Percentiles rank a stretch among this genome's conserved stretches.
Conservation (phyloP, 2,329 filamentous ascomycete species). For the Dactylella cylindrospora region DNA sequence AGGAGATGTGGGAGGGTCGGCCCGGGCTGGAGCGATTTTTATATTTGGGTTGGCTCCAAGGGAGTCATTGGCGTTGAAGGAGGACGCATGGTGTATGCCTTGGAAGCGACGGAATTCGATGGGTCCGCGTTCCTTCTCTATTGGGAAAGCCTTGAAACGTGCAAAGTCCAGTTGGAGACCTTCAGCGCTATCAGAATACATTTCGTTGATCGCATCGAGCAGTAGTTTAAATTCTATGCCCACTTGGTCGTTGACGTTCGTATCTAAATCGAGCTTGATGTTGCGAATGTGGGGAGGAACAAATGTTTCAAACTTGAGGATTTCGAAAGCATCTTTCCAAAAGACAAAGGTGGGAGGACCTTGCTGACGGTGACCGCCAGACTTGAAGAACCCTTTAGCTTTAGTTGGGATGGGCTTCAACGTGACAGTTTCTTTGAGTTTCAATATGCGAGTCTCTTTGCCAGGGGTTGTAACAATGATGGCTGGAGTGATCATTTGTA, state of each 20-base stretch:
- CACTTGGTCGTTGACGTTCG: constrained; percentile 20
- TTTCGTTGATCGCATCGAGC: constrained; percentile 12
- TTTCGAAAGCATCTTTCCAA: constrained; percentile 32
- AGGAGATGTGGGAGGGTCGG: no score
- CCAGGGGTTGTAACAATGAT: constrained; percentile 32
- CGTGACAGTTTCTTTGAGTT: constrained; percentile 5
- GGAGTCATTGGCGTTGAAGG: background rate
- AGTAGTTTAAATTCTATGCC: constrained; percentile 14
- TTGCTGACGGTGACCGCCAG: background rate
- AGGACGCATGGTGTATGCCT: background rate
- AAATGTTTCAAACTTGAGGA: constrained; percentile 10
- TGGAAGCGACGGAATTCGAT: constrained; percentile 4
- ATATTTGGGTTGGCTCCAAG: no score
- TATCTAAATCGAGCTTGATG: constrained; percentile 19
- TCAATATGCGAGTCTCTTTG: constrained; percentile 15
- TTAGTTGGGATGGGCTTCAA: background rate
- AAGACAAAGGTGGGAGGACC: constrained; percentile 24
- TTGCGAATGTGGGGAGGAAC: background rate
- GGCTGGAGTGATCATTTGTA: constrained; percentile 1
- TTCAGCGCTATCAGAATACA: constrained; percentile 20
- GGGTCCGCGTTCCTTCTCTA: background rate
- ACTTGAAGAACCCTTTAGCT: background rate
- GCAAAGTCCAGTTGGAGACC: constrained; percentile 36
- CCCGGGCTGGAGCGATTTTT: no score
- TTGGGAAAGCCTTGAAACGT: constrained; percentile 4